These are phyloP conservation scores for Ophiostoma sp. DNA, from an alignment of 2,329 filamentous ascomycete genomes.

Conservation along the genomic window DNA sequence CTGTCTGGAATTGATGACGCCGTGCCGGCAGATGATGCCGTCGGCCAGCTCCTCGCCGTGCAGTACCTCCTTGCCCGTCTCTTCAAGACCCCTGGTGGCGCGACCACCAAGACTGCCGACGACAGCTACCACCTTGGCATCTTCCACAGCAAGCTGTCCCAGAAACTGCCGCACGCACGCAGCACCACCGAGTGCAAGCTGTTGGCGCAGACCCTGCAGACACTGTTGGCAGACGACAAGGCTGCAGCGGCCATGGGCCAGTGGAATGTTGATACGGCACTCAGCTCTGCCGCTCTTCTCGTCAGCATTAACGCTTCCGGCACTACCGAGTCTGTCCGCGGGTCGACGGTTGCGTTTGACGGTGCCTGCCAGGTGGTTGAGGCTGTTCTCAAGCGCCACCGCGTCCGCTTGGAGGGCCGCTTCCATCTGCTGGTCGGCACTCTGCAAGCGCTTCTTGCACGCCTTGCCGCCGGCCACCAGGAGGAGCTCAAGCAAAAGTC, in stretches of 20 bases:
- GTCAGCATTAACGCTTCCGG: conserved; percentile 24
- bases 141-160: conserved; percentile 39
- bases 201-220: conserved; percentile 39
- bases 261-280: conserved; percentile 52
- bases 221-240: conserved; percentile 43
- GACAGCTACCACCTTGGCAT: conserved; percentile 37
- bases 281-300: conserved; percentile 41
- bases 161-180: conserved; percentile 32
- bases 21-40: conserved; percentile 21
- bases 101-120: conserved; percentile 14
- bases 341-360: conserved; percentile 36
- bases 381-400: conserved; percentile 52
- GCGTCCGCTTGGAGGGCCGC: conserved; percentile 56
- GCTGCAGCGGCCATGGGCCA: conserved; percentile 49
- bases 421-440: conserved; percentile 53
- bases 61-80: conserved; percentile 40
- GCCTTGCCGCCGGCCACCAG: conserved; percentile 43
- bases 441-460: conserved; percentile 51
- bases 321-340: neutral
- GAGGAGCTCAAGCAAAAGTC: conserved; percentile 21
- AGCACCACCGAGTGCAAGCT: conserved; percentile 35
- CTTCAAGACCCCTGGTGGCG: conserved; percentile 25
- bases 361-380: conserved; percentile 51
- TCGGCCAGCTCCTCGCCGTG: conserved; percentile 43
- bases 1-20: neutral